phyloP scores from a whole-genome alignment of 176 grass and related monocot species.

The Oryza glumipatula region DNA sequence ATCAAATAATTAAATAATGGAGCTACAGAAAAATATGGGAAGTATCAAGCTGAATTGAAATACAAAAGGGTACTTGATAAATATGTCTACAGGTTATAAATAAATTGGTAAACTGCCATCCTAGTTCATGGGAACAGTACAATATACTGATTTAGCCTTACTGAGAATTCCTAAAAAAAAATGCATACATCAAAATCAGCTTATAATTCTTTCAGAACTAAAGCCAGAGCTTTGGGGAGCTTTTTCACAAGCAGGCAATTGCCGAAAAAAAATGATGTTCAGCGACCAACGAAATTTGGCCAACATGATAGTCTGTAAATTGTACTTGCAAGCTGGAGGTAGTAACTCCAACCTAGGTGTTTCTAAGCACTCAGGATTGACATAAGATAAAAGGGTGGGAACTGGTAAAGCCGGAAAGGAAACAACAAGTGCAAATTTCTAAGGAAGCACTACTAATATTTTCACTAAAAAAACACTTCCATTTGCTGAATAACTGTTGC shows the following conservation, averaged over 20 bases:
- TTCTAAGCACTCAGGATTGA: neutral
- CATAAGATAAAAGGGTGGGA: neutral
- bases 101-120: neutral
- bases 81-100: constrained; percentile 20
- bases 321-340: constrained; percentile 21
- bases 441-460: constrained; percentile 9
- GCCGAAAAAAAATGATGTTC: neutral
- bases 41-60: constrained; percentile 24
- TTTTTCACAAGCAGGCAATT: neutral
- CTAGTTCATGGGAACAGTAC: neutral
- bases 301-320: neutral
- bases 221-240: neutral
- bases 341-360: constrained; percentile 15
- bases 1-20: constrained; percentile 37
- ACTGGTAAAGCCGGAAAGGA: neutral
- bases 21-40: constrained; percentile 36
- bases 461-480: neutral
- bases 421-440: constrained; percentile 13
- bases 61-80: constrained; percentile 17
- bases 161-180: neutral
- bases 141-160: neutral
- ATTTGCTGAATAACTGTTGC: constrained; percentile 29
- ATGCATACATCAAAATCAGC: neutral
- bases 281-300: neutral
- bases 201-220: neutral